Percentiles rank a stretch among this genome's conserved stretches.
phyloP scores from a whole-genome alignment of 108 stramenopile genomes.

The Cyclotella atomus region DNA sequence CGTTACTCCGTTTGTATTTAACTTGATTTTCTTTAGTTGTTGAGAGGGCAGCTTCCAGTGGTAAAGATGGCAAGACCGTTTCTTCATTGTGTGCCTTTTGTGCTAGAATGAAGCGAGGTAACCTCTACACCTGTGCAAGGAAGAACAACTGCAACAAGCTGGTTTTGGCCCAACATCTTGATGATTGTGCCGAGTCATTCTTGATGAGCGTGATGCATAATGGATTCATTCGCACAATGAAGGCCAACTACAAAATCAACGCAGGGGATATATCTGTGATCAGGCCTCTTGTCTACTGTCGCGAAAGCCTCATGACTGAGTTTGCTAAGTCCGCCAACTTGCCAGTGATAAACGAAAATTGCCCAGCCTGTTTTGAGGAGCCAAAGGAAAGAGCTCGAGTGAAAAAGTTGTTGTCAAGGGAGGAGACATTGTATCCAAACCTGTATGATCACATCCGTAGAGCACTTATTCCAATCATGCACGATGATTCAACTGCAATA shows the following conservation, averaged over 20 bases:
- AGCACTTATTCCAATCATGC: slow-evolving; percentile 82
- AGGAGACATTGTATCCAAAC: slow-evolving; percentile 90
- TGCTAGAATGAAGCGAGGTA: slow-evolving; percentile 98
- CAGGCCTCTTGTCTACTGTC: slow-evolving; percentile 94
- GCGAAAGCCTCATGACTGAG: slow-evolving; percentile 92
- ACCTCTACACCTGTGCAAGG: slow-evolving; percentile 91
- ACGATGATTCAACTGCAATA: slow-evolving; percentile 82
- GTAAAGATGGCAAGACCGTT: slow-evolving; percentile 88
- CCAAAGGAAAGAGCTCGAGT: slow-evolving; percentile 97
- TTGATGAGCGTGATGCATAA: slow-evolving; percentile 99
- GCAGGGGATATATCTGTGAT: slow-evolving; percentile 94
- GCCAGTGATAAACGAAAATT: slow-evolving; percentile 99
- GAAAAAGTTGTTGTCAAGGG: slow-evolving; percentile 92
- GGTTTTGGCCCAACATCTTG: slow-evolving; percentile 97
- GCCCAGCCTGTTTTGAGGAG: slow-evolving; percentile 99
- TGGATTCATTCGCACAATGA: slow-evolving; percentile 97
- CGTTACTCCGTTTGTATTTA: too few relatives aligned
- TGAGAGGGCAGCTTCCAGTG: slow-evolving; percentile 78
- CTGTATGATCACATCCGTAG: slow-evolving; percentile 84
- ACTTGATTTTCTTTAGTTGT: slow-evolving; percentile 76
- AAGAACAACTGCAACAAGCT: slow-evolving; percentile 94
- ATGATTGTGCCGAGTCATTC: slow-evolving; percentile 97
- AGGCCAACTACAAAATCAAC: slow-evolving; percentile 95
- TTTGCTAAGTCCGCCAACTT: slow-evolving; percentile 88
- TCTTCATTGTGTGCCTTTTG: slow-evolving; percentile 96